These are phyloP conservation scores for Trichodelitschia bisporula DNA, from an alignment of 495 filamentous ascomycete genomes.

Conservation along the genomic window DNA sequence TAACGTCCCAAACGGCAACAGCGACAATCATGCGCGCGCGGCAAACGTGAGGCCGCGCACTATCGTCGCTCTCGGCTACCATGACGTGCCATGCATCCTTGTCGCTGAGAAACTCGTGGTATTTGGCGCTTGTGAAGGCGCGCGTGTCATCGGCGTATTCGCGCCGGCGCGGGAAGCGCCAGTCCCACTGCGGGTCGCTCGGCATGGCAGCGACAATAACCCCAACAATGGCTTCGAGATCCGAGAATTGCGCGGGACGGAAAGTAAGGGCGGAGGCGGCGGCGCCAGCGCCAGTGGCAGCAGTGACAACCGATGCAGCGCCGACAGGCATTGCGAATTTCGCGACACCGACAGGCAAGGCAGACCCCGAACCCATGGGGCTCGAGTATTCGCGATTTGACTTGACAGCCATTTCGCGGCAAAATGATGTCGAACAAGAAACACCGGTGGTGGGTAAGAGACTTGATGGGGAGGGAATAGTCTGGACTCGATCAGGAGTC, in stretches of 20 bases:
- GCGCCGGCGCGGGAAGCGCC: conserved; percentile 3
- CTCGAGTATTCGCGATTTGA: too few species aligned
- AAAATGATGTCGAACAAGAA: too few species aligned
- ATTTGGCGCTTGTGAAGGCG: conserved; percentile 1
- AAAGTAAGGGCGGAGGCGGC: neutral
- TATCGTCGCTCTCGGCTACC: conserved; percentile 1
- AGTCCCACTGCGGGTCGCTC: conserved; percentile 6
- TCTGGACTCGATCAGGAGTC: too few species aligned
- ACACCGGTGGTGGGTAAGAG: too few species aligned
- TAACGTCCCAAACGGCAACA: conserved; percentile 5
- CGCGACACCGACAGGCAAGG: too few species aligned
- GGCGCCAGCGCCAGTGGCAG: too few species aligned
- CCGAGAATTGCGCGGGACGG: conserved; percentile 1
- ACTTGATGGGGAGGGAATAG: too few species aligned
- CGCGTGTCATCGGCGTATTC: conserved; percentile 3
- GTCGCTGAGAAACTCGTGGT: conserved; percentile 4
- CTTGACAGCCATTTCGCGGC: too few species aligned
- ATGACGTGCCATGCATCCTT: conserved; percentile 3
- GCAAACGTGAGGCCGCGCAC: too few species aligned
- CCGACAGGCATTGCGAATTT: too few species aligned
- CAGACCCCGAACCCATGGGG: too few species aligned
- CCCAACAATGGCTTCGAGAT: conserved; percentile 4
- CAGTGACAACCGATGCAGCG: too few species aligned
- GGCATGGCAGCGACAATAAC: conserved; percentile 4
- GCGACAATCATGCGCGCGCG: conserved; percentile 1